Evolutionary conservation across 1,284 basidiomycete genomes (phyloP).

Genomic region (Jaminaea rosea): DNA sequence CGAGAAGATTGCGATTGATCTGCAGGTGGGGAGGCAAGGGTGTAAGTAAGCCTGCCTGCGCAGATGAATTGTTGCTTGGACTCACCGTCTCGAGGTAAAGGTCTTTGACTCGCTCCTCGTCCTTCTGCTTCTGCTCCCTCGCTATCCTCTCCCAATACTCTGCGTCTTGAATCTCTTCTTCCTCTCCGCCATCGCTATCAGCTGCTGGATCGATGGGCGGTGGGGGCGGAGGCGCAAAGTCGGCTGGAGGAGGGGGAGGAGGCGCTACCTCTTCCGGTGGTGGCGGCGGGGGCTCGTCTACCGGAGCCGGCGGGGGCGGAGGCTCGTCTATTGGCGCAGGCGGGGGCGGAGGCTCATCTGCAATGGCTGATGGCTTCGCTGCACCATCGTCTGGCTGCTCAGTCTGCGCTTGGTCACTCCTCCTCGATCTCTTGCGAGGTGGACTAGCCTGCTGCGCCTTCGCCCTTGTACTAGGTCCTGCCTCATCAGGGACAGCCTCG

Average conservation of each 20-base stretch:
- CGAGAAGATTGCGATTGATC: slow-evolving; percentile 55
- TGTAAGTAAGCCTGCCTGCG: neutral
- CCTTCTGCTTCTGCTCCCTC: slow-evolving; percentile 35
- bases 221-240: neutral
- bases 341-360: neutral
- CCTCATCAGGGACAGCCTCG: too few species aligned
- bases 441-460: too few species aligned
- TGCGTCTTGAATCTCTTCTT: slow-evolving; percentile 1
- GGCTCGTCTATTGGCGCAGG: neutral
- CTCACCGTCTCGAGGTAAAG: slow-evolving; percentile 89
- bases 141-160: slow-evolving; percentile 28
- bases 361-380: too few species aligned
- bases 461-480: too few species aligned
- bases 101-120: slow-evolving; percentile 59
- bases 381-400: too few species aligned
- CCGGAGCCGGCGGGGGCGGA: neutral
- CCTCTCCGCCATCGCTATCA: neutral
- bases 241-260: neutral
- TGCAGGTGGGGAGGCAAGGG: slow-evolving; percentile 4
- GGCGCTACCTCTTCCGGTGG: too few species aligned
- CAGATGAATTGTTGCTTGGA: slow-evolving; percentile 4
- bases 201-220: neutral
- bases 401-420: too few species aligned
- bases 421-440: too few species aligned
- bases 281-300: too few species aligned